These are phyloP conservation scores for Vicia villosa DNA, from an alignment of 306 rosid species.

Conservation along the genomic window DNA sequence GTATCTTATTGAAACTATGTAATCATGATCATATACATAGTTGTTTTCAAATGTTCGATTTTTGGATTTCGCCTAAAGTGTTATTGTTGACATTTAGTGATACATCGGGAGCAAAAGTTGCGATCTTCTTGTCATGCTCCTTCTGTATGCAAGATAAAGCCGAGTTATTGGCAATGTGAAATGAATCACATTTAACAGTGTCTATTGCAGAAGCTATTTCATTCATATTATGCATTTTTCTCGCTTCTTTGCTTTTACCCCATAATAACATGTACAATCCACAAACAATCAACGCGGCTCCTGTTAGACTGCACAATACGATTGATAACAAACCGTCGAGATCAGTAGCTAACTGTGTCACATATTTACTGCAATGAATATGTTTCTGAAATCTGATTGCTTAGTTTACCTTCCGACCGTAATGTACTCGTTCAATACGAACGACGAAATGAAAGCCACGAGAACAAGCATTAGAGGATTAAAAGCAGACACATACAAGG, in stretches of 20 bases:
- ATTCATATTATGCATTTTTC: neutral
- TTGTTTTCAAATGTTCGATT: neutral
- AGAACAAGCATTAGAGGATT: constrained; percentile 39
- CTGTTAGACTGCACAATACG: constrained; percentile 28
- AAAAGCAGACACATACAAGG: constrained; percentile 43
- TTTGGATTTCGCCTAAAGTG: neutral
- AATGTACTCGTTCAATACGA: constrained; percentile 19
- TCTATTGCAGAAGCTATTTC: neutral
- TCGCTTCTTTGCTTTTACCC: constrained; percentile 38
- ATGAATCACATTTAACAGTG: constrained; percentile 19
- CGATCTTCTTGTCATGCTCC: constrained; percentile 20
- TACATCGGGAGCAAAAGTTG: neutral
- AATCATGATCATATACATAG: neutral
- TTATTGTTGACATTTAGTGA: neutral
- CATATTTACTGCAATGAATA: neutral
- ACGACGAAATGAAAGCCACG: constrained; percentile 3
- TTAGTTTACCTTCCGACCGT: constrained; percentile 30
- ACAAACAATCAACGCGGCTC: constrained; percentile 31
- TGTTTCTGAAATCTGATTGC: neutral
- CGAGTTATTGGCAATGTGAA: neutral
- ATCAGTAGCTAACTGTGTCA: neutral
- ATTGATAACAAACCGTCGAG: neutral
- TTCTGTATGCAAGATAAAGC: constrained; percentile 18
- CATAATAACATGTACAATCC: constrained; percentile 40
- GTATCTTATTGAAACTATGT: too few relatives aligned